phyloP scores from a whole-genome alignment of 2,329 filamentous ascomycete genomes.

The Colletotrichum tofieldiae region DNA sequence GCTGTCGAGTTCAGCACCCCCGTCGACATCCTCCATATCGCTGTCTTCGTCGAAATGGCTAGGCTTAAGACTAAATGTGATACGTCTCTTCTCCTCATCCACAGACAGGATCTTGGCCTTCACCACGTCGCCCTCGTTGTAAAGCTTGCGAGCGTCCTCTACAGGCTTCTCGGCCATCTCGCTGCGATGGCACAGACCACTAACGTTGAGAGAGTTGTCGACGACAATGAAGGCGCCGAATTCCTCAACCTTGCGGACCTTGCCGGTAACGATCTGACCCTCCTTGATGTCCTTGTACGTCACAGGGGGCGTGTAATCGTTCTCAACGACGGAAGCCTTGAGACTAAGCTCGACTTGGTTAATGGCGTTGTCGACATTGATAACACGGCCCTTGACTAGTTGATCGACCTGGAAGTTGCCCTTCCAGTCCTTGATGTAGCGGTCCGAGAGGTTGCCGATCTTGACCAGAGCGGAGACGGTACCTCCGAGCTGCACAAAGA shows the following conservation, averaged over 20 bases:
- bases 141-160: constrained; percentile 89
- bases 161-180: constrained; percentile 91
- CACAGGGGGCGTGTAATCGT: constrained; percentile 81
- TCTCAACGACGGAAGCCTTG: constrained; percentile 87
- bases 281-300: constrained; percentile 83
- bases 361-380: constrained; percentile 76
- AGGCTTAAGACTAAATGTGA: constrained; percentile 93
- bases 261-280: constrained; percentile 89
- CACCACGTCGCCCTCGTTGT: constrained; percentile 91
- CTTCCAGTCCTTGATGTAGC: constrained; percentile 96
- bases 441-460: constrained; percentile 90
- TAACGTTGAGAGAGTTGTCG: constrained; percentile 89
- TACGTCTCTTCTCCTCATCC: constrained; percentile 80
- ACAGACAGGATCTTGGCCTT: constrained; percentile 91
- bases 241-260: constrained; percentile 92
- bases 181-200: constrained; percentile 91
- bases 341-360: constrained; percentile 88
- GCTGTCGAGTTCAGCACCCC: constrained; percentile 61
- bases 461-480: constrained; percentile 87
- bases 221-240: constrained; percentile 96
- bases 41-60: constrained; percentile 83
- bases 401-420: constrained; percentile 89
- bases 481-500: constrained; percentile 89
- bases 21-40: constrained; percentile 64
- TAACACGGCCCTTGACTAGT: constrained; percentile 89